Conservation (phyloP, 768 basidiomycete genomes). For the Leucogyrophana mollusca region DNA sequence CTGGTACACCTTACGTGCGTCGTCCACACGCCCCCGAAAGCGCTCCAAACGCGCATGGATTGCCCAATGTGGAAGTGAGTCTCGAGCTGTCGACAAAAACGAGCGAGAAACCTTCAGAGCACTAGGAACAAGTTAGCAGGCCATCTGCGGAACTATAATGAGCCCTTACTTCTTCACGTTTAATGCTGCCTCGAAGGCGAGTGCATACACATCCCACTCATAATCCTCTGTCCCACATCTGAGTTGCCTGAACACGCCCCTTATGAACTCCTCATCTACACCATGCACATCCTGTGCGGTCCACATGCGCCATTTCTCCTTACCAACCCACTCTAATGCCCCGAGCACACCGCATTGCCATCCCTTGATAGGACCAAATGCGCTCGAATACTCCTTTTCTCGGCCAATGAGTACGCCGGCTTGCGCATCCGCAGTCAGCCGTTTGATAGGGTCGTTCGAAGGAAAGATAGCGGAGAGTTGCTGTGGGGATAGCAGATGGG, state of each 20-base stretch:
- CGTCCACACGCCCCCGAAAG: slow-evolving; percentile 58
- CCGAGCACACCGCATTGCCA: slow-evolving; percentile 58
- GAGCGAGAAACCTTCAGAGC: slow-evolving; percentile 68
- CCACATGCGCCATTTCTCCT: slow-evolving; percentile 42
- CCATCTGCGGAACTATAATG: neutral
- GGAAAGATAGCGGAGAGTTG: slow-evolving; percentile 58
- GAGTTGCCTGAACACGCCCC: slow-evolving; percentile 59
- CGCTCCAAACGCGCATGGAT: slow-evolving; percentile 75
- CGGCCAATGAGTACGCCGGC: slow-evolving; percentile 68
- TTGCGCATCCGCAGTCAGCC: slow-evolving; percentile 53
- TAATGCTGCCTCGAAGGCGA: slow-evolving; percentile 67
- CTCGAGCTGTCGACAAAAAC: slow-evolving; percentile 53
- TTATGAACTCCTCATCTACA: slow-evolving; percentile 49
- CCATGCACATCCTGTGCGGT: slow-evolving; percentile 45
- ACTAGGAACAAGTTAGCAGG: slow-evolving; percentile 35
- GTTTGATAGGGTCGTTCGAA: slow-evolving; percentile 22
- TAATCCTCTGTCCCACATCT: slow-evolving; percentile 46
- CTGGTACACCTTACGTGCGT: slow-evolving; percentile 78
- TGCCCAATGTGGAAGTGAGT: slow-evolving; percentile 68
- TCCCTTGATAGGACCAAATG: slow-evolving; percentile 66
- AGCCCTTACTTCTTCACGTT: slow-evolving; percentile 55
- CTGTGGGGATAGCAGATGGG: slow-evolving; percentile 42
- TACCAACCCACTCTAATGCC: slow-evolving; percentile 49
- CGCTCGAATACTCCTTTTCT: slow-evolving; percentile 57
- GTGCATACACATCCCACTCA: slow-evolving; percentile 63